These are phyloP conservation scores for Lantana camara DNA, from an alignment of 257 asterid genomes.

Conservation along the genomic window DNA sequence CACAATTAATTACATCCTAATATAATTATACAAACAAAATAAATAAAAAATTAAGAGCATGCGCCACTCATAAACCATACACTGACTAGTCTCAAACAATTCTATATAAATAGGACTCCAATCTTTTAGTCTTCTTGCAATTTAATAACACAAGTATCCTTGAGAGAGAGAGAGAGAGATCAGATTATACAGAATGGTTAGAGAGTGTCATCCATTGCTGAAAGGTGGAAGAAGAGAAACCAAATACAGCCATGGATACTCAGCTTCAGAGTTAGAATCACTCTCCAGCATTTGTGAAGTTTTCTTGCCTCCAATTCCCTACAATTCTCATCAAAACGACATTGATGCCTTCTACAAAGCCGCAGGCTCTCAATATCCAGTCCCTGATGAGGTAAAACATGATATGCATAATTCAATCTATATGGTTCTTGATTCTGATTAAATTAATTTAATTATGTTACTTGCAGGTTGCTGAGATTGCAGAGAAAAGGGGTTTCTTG, in stretches of 20 bases:
- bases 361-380: conserved; percentile 68
- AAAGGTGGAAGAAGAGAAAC: conserved; percentile 71
- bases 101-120: conserved; percentile 4
- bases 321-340: conserved; percentile 9
- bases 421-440: background rate
- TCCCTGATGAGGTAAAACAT: conserved; percentile 72
- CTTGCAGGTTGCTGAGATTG: conserved; percentile 65
- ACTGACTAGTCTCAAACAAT: too few species aligned
- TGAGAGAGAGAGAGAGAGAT: background rate
- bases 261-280: conserved; percentile 51
- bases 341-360: conserved; percentile 40
- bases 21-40: too few species aligned
- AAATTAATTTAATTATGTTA: background rate
- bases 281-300: conserved; percentile 54
- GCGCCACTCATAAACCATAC: background rate
- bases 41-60: background rate
- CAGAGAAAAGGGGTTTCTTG: conserved; percentile 43
- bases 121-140: background rate
- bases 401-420: too few species aligned
- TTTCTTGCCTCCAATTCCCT: conserved; percentile 46
- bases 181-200: conserved; percentile 33
- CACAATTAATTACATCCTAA: too few species aligned
- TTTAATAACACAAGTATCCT: background rate
- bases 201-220: conserved; percentile 58
- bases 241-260: conserved; percentile 65